phyloP scores from a whole-genome alignment of 1,284 basidiomycete genomes.

The Cystobasidium sp. region DNA sequence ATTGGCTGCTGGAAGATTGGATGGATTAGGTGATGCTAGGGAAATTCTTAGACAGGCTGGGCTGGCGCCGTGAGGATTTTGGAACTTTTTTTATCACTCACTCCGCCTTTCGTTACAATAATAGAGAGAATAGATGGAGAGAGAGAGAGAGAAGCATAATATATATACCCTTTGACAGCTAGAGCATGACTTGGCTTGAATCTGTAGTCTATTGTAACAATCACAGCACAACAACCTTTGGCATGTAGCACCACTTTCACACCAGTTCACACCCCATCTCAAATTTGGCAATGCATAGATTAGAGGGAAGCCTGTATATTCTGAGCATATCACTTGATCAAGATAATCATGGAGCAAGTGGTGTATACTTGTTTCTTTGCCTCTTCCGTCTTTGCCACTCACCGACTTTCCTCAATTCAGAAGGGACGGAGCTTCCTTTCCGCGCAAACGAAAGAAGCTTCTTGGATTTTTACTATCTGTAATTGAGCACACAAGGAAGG shows the following conservation, averaged over 20 bases:
- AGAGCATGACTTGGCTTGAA: no score
- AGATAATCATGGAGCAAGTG: background rate
- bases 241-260: background rate
- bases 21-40: constrained; percentile 41
- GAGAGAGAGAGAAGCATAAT: no score
- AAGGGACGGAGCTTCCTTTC: background rate
- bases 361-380: background rate
- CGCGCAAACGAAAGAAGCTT: no score
- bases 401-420: background rate
- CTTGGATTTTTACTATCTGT: no score
- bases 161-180: no score
- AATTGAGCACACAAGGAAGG: no score
- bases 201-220: background rate
- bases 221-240: background rate
- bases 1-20: constrained; percentile 39
- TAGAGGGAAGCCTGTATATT: background rate
- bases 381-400: background rate
- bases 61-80: constrained; percentile 22
- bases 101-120: no score
- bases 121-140: no score
- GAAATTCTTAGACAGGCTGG: constrained; percentile 30
- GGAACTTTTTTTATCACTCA: background rate
- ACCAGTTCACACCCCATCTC: background rate
- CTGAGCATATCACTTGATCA: background rate
- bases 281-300: background rate